Evolutionary conservation across 1,284 basidiomycete species (phyloP).

Genomic region (Mycena citricolor): DNA sequence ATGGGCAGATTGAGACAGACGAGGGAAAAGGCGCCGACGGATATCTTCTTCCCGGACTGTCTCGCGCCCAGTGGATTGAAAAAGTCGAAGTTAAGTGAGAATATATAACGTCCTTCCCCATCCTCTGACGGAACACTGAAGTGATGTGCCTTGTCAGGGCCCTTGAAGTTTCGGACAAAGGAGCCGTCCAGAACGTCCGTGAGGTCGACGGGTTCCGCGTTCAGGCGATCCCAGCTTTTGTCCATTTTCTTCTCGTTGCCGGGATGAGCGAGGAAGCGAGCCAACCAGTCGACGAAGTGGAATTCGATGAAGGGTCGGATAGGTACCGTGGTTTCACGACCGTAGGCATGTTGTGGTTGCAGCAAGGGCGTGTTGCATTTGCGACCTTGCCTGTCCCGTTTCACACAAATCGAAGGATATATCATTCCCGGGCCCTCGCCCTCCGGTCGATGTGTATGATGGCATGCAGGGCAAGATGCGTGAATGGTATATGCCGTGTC

Average conservation of each 20-base stretch:
- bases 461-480: constrained; percentile 11
- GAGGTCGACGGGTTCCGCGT: constrained; percentile 1
- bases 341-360: too few relatives aligned
- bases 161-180: constrained; percentile 25
- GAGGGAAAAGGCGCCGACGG: constrained; percentile 32
- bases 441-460: too few relatives aligned
- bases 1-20: constrained; percentile 39
- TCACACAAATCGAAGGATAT: too few relatives aligned
- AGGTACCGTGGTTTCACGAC: too few relatives aligned
- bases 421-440: too few relatives aligned
- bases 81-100: constrained; percentile 32
- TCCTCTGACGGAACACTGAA: constrained; percentile 16
- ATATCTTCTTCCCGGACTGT: constrained; percentile 29
- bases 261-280: constrained; percentile 4
- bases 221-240: constrained; percentile 17
- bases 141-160: constrained; percentile 23
- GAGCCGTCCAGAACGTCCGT: constrained; percentile 31
- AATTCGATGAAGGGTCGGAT: constrained; percentile 10
- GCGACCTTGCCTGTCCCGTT: too few relatives aligned
- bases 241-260: constrained; percentile 9
- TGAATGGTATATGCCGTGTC: not conserved
- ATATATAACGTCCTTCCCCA: constrained; percentile 28
- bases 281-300: constrained; percentile 12
- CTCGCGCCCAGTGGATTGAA: constrained; percentile 34
- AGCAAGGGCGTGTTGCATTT: too few relatives aligned